Base-by-base conservation (phyloP, 2,329 filamentous ascomycete genomes). In the Pseudogymnoascus sp. region DNA sequence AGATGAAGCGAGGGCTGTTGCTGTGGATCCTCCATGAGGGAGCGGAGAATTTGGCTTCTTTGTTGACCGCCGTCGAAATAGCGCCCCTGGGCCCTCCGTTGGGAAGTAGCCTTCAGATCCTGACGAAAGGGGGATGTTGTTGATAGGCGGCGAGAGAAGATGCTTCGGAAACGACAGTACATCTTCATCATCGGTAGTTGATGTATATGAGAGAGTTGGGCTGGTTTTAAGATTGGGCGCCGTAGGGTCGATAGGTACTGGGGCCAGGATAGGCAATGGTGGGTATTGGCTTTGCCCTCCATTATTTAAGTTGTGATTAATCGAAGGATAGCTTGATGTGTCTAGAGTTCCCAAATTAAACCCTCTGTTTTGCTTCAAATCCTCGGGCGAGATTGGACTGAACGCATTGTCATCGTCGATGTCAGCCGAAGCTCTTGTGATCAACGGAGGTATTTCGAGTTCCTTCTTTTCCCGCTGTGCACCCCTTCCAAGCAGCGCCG, bases 111-210 rank as follows among this genome's bases (percentile, higher is more conserved):
- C 84, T 35, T 88, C 86, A 22, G 85, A 82, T 19, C 80, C 81
- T 1, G 85, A 84, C 1, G 84, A 82, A 38, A 80, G 74, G 14
- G 74, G 67, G 33, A 67, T 63, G 63, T 72, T 62, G 73, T 58
- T 78, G 69, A 78, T 74, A 65, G 77, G 66, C 25, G 78, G 73
- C 16, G 78, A 78, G 8, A 78, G 77, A 41, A 71, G 77, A 62
- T 75, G 77, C 33, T 72, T 71, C 2, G 82, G 78, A 62, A 92
- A 87, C 38, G 88, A 85, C 30, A 91, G 76, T 14, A 84, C 76
- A 60, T 95, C 91, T 65, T 96, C 91, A 64, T 96, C 91, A 72
- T 95, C 90, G 0, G 90, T 95, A 3, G 89, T 92, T 25, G 87
- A 90, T 38, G 86, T 83, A 70, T 89, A 83, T 12, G 83, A 81